Evolutionary conservation across 2,329 filamentous ascomycete genomes (phyloP).

Genomic region (Talaromyces sp.): DNA sequence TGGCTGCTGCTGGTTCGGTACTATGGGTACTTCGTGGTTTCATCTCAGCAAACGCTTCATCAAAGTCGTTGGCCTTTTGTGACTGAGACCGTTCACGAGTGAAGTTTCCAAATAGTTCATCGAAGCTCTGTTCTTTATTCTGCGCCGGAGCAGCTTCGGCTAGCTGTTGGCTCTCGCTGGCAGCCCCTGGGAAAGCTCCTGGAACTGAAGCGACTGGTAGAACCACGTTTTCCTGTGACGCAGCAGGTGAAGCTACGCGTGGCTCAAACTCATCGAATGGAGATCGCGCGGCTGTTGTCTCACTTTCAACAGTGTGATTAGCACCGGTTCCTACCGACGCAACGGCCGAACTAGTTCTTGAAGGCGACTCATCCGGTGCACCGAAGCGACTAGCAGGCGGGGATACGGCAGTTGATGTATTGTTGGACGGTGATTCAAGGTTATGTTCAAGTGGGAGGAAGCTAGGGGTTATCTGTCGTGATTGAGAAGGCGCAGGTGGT

Average conservation of each 20-base stretch:
- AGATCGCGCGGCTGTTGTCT: constrained; percentile 20
- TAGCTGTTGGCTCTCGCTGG: constrained; percentile 6
- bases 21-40: constrained; percentile 40
- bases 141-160: constrained; percentile 22
- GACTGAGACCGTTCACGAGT: constrained; percentile 42
- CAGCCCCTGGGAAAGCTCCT: constrained; percentile 42
- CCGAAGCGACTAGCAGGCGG: constrained; percentile 64
- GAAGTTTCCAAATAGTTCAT: constrained; percentile 42
- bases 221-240: not conserved
- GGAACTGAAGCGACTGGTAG: constrained; percentile 31
- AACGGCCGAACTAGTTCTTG: not conserved
- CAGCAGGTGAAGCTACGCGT: constrained; percentile 9
- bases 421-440: constrained; percentile 58
- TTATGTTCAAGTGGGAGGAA: constrained; percentile 65
- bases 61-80: constrained; percentile 44
- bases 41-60: constrained; percentile 44
- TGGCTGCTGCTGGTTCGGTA: constrained; percentile 27
- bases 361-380: constrained; percentile 41
- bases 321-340: not conserved
- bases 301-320: not conserved
- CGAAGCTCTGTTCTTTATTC: constrained; percentile 39
- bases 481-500: constrained; percentile 45
- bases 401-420: constrained; percentile 67
- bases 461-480: constrained; percentile 49
- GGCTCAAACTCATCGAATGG: constrained; percentile 31